Evolutionary conservation across 108 stramenopile genomes (phyloP), one percentile per base, ranked within the genome.

Genomic region (Epipyxis sp.): DNA sequence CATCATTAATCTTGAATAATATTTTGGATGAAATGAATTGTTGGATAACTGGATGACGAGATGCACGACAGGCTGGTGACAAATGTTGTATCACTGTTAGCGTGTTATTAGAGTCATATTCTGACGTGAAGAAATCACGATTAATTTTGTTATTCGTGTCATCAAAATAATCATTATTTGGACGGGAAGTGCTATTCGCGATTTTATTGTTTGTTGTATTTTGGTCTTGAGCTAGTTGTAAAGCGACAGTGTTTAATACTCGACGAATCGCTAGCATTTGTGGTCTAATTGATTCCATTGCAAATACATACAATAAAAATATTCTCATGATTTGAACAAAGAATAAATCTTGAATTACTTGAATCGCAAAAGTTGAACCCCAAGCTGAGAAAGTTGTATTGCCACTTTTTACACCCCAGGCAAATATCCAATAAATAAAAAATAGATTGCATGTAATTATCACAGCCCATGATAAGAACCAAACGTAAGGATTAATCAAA

Each of bases 371-470:
- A 32, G 20, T 65, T 32, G 34, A 32, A 6, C 61, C 61, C 61
- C 61, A 65, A 3, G 34, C 34, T n/a, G n/a, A n/a, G n/a, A n/a
- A n/a, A n/a, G n/a, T n/a, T n/a, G n/a, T n/a, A n/a, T n/a, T n/a
- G n/a, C 61, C 61, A 37, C n/a, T 37, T 29, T 65, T 3, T 32
- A 65, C 61, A 6, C 61, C 35, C 61, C 61, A 65, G 34, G 35
- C 35, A 29, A 65, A 32, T 6, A 65, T 65, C 61, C 61, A 65
- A 37, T 65, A 65, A 29, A 65, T 35, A 32, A 10, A 65, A 32
- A 65, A 65, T 16, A 65, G 3, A 3, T 32, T 65, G 30, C 10
- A 35, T 32, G 13, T 32, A 37, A 65, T 35, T 10, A 65, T 10
- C 3, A 29, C 20, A 16, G 61, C 25, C 61, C 61, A 65, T 10